A percentile compares a stretch with the other conserved stretches of the same genome.
phyloP scores from a whole-genome alignment of 1,139 yeast genomes.

The Trichomonascaceae sp. region DNA sequence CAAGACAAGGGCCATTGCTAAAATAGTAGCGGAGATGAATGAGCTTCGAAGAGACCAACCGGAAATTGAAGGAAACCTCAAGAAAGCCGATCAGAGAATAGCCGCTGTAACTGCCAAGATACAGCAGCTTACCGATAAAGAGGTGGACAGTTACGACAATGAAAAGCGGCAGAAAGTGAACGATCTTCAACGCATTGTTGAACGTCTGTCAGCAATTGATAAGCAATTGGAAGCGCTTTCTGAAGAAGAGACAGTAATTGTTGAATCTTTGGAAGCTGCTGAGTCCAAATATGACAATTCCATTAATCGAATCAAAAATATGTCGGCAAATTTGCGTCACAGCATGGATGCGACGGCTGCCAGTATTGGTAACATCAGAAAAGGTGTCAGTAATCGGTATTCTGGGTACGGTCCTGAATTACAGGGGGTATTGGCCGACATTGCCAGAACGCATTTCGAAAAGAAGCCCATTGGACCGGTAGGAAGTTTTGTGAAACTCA shows the following conservation, averaged over 20 bases:
- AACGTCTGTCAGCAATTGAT: neutral
- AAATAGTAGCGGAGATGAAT: neutral
- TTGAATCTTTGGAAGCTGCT: conserved; percentile 1
- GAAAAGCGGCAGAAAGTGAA: conserved; percentile 3
- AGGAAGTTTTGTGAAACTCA: conserved; percentile 58
- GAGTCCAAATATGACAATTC: conserved; percentile 1
- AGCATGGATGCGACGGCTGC: neutral
- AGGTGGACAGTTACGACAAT: conserved; percentile 3
- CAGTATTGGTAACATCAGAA: neutral
- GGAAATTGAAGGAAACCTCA: neutral
- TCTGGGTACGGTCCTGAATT: conserved; percentile 4
- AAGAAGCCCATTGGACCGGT: conserved; percentile 75
- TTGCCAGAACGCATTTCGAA: conserved; percentile 34
- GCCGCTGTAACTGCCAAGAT: neutral
- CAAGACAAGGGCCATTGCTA: conserved; percentile 2
- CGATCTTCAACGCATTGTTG: neutral
- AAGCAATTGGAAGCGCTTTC: neutral
- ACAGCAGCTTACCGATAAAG: conserved; percentile 1
- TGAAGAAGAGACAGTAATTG: neutral
- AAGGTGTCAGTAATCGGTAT: neutral
- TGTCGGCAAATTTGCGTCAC: neutral
- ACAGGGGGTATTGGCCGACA: neutral
- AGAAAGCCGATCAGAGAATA: neutral
- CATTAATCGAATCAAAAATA: neutral
- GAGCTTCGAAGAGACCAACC: neutral